A percentile compares a stretch with the other conserved stretches of the same genome.
Evolutionary conservation across 345 rosid species (phyloP).

Genomic region (Eucalyptus shirleyi): DNA sequence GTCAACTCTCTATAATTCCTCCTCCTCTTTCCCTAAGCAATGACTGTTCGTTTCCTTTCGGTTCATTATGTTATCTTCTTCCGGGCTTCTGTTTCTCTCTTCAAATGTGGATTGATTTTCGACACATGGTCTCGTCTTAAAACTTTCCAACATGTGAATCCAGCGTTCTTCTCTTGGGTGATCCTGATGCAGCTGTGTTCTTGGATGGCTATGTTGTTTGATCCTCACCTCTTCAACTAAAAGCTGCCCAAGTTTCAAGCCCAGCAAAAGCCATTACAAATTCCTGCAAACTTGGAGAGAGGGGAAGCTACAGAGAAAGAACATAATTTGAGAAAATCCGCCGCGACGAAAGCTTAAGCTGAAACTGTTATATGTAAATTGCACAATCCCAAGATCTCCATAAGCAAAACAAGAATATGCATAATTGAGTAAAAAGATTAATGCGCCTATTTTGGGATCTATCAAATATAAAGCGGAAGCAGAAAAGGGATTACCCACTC

Average conservation of each 20-base stretch:
- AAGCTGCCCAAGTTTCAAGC: background rate
- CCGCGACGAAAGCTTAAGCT: background rate
- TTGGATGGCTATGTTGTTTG: background rate
- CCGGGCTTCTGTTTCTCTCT: background rate
- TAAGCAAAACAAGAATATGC: too few species aligned
- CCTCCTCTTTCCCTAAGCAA: background rate
- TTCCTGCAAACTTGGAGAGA: background rate
- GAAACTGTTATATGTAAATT: too few species aligned
- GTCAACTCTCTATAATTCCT: background rate
- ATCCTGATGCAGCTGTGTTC: background rate
- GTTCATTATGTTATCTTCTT: too few species aligned
- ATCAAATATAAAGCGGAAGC: too few species aligned
- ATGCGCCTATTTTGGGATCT: too few species aligned
- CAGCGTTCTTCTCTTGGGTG: background rate
- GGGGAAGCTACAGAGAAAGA: background rate
- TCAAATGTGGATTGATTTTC: background rate
- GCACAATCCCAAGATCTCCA: too few species aligned
- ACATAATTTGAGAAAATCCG: background rate
- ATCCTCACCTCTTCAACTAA: background rate
- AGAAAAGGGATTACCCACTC: too few species aligned
- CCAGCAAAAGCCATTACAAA: background rate
- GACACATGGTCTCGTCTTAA: background rate
- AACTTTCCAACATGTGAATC: background rate
- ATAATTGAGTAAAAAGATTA: too few species aligned
- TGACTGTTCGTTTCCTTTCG: background rate